Evolutionary conservation across 352 stramenopile species (phyloP).

Genomic region (Phytopythium mirpurense): DNA sequence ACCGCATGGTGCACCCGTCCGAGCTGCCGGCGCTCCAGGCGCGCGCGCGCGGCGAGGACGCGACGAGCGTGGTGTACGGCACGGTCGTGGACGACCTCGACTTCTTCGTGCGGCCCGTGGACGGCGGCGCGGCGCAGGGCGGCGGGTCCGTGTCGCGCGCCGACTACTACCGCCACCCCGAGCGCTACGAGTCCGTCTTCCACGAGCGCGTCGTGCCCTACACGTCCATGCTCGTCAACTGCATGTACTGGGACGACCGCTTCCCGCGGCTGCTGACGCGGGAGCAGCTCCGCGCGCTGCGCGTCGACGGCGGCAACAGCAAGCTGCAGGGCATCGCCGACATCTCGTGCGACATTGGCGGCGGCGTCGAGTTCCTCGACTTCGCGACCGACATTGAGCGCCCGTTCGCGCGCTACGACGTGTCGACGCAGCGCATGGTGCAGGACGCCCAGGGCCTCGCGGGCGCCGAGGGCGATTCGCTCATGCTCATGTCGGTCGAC

Average conservation of each 20-base stretch:
- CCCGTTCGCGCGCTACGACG: slow-evolving; percentile 92
- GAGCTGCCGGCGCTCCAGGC: slow-evolving; percentile 77
- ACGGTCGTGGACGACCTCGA: slow-evolving; percentile 67
- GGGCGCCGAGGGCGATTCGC: slow-evolving; percentile 39
- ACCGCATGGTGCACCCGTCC: slow-evolving; percentile 89
- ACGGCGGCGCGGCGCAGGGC: too few relatives aligned
- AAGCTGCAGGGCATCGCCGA: slow-evolving; percentile 91
- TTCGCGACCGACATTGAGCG: slow-evolving; percentile 92
- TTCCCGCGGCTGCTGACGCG: slow-evolving; percentile 92
- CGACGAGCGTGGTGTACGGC: slow-evolving; percentile 68
- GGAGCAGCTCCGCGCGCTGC: slow-evolving; percentile 81
- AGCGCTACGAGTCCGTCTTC: slow-evolving; percentile 90
- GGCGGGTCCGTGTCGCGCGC: slow-evolving; percentile 26
- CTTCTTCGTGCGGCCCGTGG: slow-evolving; percentile 59
- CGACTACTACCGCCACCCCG: slow-evolving; percentile 91
- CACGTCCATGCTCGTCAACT: slow-evolving; percentile 92
- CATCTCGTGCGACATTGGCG: slow-evolving; percentile 94
- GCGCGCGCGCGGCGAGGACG: slow-evolving; percentile 13
- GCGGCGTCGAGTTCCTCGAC: slow-evolving; percentile 93
- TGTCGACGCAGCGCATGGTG: slow-evolving; percentile 60
- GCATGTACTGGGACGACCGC: slow-evolving; percentile 96
- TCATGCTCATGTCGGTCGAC: slow-evolving; percentile 94
- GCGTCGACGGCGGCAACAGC: slow-evolving; percentile 41
- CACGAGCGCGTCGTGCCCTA: slow-evolving; percentile 87
- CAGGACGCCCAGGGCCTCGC: slow-evolving; percentile 51